phyloP scores from a whole-genome alignment of 352 stramenopile genomes.

The Globisporangium uncinulatum region DNA sequence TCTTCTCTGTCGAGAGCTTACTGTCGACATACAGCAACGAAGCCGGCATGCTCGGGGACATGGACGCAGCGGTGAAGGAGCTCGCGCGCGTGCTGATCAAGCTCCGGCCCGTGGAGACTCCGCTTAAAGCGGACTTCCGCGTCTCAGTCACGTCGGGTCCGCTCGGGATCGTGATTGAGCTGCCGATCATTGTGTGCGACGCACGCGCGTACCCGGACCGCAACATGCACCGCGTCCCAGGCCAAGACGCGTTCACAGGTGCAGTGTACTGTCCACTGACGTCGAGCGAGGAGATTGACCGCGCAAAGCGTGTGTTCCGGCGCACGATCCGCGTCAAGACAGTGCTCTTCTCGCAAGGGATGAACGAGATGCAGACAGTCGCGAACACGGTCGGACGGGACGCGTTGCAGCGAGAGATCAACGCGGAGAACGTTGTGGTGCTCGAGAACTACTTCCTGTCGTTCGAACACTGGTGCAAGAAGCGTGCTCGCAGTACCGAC shows the following conservation, averaged over 20 bases:
- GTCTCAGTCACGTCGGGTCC: slow-evolving; percentile 63
- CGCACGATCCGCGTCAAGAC: slow-evolving; percentile 58
- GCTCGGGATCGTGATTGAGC: slow-evolving; percentile 59
- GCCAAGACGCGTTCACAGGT: slow-evolving; percentile 65
- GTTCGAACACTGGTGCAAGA: slow-evolving; percentile 34
- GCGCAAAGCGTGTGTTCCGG: slow-evolving; percentile 55
- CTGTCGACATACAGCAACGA: slow-evolving; percentile 85
- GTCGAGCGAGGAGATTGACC: slow-evolving; percentile 37
- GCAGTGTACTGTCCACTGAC: slow-evolving; percentile 60
- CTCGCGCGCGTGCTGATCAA: slow-evolving; percentile 64
- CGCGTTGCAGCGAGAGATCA: slow-evolving; percentile 79
- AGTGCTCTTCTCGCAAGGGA: slow-evolving; percentile 83
- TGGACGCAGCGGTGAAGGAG: slow-evolving; percentile 73
- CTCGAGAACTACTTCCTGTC: slow-evolving; percentile 51
- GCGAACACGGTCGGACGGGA: slow-evolving; percentile 83
- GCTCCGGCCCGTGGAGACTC: slow-evolving; percentile 58
- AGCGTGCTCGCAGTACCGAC: slow-evolving; percentile 10
- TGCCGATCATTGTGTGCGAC: slow-evolving; percentile 63
- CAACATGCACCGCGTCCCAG: slow-evolving; percentile 72
- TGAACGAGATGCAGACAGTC: slow-evolving; percentile 93
- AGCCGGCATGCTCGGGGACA: slow-evolving; percentile 80
- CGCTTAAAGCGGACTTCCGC: slow-evolving; percentile 53
- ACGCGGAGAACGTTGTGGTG: slow-evolving; percentile 57
- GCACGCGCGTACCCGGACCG: slow-evolving; percentile 28
- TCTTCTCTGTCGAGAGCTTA: slow-evolving; percentile 81